phyloP scores from a whole-genome alignment of 2,329 filamentous ascomycete species.

The Cryphonectria carpinicola region DNA sequence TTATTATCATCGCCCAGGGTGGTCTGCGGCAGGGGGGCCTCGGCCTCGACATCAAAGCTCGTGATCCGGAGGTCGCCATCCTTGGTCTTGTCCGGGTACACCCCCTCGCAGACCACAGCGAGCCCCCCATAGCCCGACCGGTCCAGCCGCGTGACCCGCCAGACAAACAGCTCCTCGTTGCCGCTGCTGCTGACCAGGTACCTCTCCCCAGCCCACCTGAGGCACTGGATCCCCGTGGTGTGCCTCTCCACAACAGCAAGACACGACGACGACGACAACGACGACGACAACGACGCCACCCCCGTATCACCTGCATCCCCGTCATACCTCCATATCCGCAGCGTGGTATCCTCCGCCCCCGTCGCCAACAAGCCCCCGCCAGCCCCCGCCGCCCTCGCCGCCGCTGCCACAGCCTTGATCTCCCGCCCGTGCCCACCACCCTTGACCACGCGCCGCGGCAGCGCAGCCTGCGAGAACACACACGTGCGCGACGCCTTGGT shows the following conservation, averaged over 20 bases:
- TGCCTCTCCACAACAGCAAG: constrained; percentile 74
- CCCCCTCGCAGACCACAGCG: constrained; percentile 61
- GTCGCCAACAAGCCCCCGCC: constrained; percentile 55
- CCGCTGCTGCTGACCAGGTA: constrained; percentile 87
- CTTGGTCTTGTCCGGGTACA: constrained; percentile 53
- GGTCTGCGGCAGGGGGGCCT: constrained; percentile 4
- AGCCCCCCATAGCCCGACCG: constrained; percentile 50
- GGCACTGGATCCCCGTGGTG: constrained; percentile 78
- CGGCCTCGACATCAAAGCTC: constrained; percentile 68
- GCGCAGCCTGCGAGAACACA: constrained; percentile 48
- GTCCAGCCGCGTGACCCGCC: constrained; percentile 66
- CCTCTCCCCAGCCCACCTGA: constrained; percentile 72
- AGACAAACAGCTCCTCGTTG: constrained; percentile 86
- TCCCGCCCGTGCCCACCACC: constrained; percentile 84
- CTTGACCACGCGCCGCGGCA: constrained; percentile 56
- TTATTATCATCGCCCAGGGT: constrained; percentile 17
- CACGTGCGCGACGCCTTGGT: constrained; percentile 56
- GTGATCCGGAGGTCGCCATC: constrained; percentile 77
- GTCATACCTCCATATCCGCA: constrained; percentile 70
- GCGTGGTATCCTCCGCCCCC: constrained; percentile 72
- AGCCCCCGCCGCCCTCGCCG: constrained; percentile 31
- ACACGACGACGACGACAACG: constrained; percentile 44
- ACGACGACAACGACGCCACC: neutral
- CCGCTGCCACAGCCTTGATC: constrained; percentile 59
- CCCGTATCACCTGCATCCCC: neutral